These are phyloP conservation scores for Lactifluus pinguis DNA, from an alignment of 768 basidiomycete genomes.

Conservation along the genomic window DNA sequence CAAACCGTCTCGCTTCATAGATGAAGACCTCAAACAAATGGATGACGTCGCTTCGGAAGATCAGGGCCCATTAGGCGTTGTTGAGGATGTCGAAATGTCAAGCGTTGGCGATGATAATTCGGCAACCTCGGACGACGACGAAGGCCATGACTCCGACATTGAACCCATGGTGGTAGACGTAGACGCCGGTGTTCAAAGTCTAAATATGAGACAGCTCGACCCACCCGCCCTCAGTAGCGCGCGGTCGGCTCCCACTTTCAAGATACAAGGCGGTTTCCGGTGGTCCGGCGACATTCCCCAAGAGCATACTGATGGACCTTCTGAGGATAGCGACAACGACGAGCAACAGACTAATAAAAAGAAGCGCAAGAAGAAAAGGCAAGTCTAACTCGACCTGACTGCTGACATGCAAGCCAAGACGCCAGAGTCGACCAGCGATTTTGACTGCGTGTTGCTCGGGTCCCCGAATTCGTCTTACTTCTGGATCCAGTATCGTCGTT, in stretches of 20 bases:
- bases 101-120: constrained; percentile 23
- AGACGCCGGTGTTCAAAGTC: constrained; percentile 19
- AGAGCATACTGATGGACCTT: constrained; percentile 33
- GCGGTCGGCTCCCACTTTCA: constrained; percentile 32
- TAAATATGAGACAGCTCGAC: background rate
- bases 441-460: constrained; percentile 85
- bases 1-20: constrained; percentile 80
- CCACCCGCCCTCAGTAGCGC: background rate
- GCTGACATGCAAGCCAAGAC: constrained; percentile 77
- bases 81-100: constrained; percentile 26
- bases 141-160: constrained; percentile 13
- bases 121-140: constrained; percentile 14
- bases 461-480: constrained; percentile 96
- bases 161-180: constrained; percentile 39
- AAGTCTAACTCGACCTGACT: constrained; percentile 73
- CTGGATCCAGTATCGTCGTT: constrained; percentile 99
- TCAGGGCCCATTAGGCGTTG: constrained; percentile 26
- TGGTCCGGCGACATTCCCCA: constrained; percentile 44
- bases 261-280: constrained; percentile 55
- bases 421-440: constrained; percentile 90
- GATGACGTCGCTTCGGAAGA: constrained; percentile 29
- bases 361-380: constrained; percentile 59
- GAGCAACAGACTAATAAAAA: constrained; percentile 43
- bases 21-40: constrained; percentile 46
- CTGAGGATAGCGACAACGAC: constrained; percentile 40